Base-by-base conservation (phyloP, 768 basidiomycete species). In the Lyophyllum semitale region DNA sequence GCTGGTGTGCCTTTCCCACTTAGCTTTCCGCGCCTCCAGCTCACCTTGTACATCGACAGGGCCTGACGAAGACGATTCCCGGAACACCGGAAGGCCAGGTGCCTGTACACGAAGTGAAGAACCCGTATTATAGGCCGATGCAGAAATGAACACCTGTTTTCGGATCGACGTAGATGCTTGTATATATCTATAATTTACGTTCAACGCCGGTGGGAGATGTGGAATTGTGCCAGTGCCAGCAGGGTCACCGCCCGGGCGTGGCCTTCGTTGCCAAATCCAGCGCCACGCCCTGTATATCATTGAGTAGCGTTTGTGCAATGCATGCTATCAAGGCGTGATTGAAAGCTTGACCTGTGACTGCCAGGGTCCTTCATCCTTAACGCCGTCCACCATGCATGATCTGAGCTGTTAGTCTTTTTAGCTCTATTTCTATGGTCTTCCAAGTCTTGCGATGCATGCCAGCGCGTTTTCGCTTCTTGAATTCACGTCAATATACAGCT, bases 51-150 rank as follows among this genome's bases (percentile, higher is more conserved):
- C 17, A 29, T n/a, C 52, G 45, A 8, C 68, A 98, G 96, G 94
- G 94, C 62, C 81, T 98, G 55, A 83, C 78, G 37, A 98, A 98
- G 76, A 85, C 84, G 41, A 95, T 98, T 62, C 96, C 96, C 23
- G 95, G 93, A 8, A 78, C 91, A 41, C 89, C 96, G 55, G 80
- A 80, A 59, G 93, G 89, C 55, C 80, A 91, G 71, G 80, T 82
- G 32, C 94, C 84, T 55, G 85, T 98, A 69, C 94, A 98, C 71
- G 95, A 98, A 69, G 83, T 93, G 67, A 79, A 86, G 71, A 89
- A 77, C 55, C 94, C 95, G 3, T 82, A 96, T 67, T 94, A 84
- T 76, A 88, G 83, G 61, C 75, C 84, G 40, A 78, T 93, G 62
- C 95, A 96, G 80, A 95, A 95, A 77, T 96, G 59, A 68, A 56